A percentile compares a stretch with the other conserved stretches of the same genome.
phyloP scores from a whole-genome alignment of 306 rosid species.

The Geum urbanum region DNA sequence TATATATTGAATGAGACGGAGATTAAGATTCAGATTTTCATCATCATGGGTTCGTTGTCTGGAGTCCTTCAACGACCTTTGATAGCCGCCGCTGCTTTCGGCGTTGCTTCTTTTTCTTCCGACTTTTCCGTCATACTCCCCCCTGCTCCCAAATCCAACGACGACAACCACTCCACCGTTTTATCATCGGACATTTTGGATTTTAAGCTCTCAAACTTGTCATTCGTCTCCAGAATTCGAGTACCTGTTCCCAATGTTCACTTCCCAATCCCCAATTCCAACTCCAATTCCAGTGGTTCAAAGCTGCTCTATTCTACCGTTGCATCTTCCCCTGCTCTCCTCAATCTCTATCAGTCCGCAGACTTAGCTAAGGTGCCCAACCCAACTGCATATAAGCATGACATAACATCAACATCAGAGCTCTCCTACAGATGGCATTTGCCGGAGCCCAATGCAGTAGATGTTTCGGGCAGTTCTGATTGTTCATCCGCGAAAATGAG shows the following conservation, averaged over 20 bases:
- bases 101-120: constrained; percentile 66
- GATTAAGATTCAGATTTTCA: not conserved
- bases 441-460: constrained; percentile 51
- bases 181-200: constrained; percentile 38
- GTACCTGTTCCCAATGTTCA: constrained; percentile 54
- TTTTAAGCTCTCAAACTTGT: constrained; percentile 56
- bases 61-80: constrained; percentile 85
- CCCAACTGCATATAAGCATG: constrained; percentile 29
- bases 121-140: constrained; percentile 57
- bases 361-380: constrained; percentile 38
- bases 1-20: constrained; percentile 16
- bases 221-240: constrained; percentile 49
- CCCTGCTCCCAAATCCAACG: constrained; percentile 27
- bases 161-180: too few species aligned
- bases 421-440: constrained; percentile 89
- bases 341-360: constrained; percentile 57
- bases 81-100: constrained; percentile 77
- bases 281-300: constrained; percentile 26
- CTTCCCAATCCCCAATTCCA: constrained; percentile 41
- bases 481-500: constrained; percentile 51
- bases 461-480: constrained; percentile 37
- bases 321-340: constrained; percentile 49
- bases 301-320: constrained; percentile 33
- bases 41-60: constrained; percentile 60
- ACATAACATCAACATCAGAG: constrained; percentile 34